Base-by-base conservation (phyloP, 257 asterid genomes). In the Paulownia fortunei region DNA sequence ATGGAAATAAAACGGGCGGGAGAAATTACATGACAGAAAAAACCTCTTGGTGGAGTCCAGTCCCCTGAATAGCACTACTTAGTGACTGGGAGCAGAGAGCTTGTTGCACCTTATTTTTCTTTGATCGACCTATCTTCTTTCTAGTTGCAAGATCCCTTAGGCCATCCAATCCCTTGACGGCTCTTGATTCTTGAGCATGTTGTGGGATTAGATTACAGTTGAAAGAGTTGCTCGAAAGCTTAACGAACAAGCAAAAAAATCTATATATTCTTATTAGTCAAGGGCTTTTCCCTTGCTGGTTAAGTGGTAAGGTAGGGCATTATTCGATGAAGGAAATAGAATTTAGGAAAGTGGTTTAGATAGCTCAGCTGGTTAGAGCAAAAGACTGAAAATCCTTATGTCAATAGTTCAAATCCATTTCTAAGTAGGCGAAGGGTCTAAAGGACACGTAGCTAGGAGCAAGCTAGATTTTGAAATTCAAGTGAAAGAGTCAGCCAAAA, bases 61-160 rank as follows among this genome's bases (percentile, higher is more conserved):
- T 49, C 56, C 19, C 19, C 56, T 21, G 39, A 59, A 26, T 59
- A 59, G 66, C 66, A 59, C 39, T 59, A 59, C 39, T 59, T 59
- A 59, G 39, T 24, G 66, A 59, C 66, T 59, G 24, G 66, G 66
- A 59, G 39, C 39, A 59, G 66, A 59, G 39, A 59, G 66, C 66
- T 11, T 5, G 9, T 54, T 54, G 10, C 6, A 5, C 30, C 12
- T 54, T 18, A 1, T 54, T 54, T 54, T 54, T 54, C 30, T n/a
- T 54, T 54, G 24, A 18, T 5, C 30, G 73, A 61, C 44, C n/a
- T n/a, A n/a, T n/a, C n/a, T n/a, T n/a, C n/a, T n/a, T n/a, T n/a
- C n/a, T n/a, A n/a, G n/a, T n/a, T n/a, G n/a, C n/a, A n/a, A n/a
- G n/a, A n/a, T n/a, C n/a, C n/a, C n/a, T n/a, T n/a, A n/a, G n/a